phyloP scores from a whole-genome alignment of 768 basidiomycete species.

The Mycena floridula region DNA sequence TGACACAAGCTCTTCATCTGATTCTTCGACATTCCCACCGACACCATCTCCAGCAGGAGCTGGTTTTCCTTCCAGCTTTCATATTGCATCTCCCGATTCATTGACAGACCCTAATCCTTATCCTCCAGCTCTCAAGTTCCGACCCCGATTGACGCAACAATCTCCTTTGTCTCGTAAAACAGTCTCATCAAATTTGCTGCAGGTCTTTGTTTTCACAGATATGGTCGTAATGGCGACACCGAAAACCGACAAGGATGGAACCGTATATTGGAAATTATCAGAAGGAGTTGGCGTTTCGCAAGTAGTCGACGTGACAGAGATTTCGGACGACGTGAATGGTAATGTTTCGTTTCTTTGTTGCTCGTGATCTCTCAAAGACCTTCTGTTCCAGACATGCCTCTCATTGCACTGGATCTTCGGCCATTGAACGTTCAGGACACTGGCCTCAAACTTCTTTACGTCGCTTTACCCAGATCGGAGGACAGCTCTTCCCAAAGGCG shows the following conservation, averaged over 20 bases:
- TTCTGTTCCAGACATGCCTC: conserved; percentile 17
- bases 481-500: conserved; percentile 30
- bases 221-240: conserved; percentile 52
- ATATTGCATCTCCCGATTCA: background rate
- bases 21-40: conserved; percentile 13
- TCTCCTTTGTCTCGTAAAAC: too few species aligned
- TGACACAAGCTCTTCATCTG: conserved; percentile 8
- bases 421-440: conserved; percentile 36
- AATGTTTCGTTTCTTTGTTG: conserved; percentile 9
- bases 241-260: conserved; percentile 18
- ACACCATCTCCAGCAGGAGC: conserved; percentile 10
- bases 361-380: conserved; percentile 1
- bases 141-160: too few species aligned
- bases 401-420: conserved; percentile 44
- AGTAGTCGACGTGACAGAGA: conserved; percentile 42
- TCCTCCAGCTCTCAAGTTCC: background rate
- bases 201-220: conserved; percentile 61
- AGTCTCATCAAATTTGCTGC: too few species aligned
- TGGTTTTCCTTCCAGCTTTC: conserved; percentile 6
- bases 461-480: conserved; percentile 23
- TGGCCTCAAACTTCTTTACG: conserved; percentile 32
- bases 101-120: background rate
- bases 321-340: conserved; percentile 15
- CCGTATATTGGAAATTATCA: conserved; percentile 35
- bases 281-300: conserved; percentile 36